These are phyloP conservation scores for Syncephalastrum monosporum DNA, from an alignment of 371 early-diverging fungal genomes.

Conservation along the genomic window DNA sequence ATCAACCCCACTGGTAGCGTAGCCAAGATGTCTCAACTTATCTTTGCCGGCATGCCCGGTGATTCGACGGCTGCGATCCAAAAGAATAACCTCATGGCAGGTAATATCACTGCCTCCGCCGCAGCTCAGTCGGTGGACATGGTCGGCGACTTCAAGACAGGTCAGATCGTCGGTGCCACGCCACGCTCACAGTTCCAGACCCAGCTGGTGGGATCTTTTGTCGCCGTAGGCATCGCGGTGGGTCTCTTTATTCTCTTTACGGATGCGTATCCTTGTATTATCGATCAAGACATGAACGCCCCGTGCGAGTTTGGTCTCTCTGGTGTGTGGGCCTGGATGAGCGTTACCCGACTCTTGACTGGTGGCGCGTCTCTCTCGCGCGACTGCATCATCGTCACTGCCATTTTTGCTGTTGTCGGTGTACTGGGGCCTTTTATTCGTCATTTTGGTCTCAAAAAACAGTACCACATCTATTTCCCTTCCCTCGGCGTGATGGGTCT, in stretches of 20 bases:
- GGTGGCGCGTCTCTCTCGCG: slow-evolving; percentile 42
- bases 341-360: slow-evolving; percentile 60
- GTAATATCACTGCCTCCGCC: slow-evolving; percentile 59
- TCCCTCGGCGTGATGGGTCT: slow-evolving; percentile 70
- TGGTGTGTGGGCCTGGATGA: slow-evolving; percentile 66
- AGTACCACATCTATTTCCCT: slow-evolving; percentile 54
- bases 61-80: slow-evolving; percentile 30
- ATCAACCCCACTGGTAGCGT: slow-evolving; percentile 65
- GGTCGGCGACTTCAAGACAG: slow-evolving; percentile 68
- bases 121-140: slow-evolving; percentile 65
- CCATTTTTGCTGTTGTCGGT: slow-evolving; percentile 48
- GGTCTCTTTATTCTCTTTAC: slow-evolving; percentile 64
- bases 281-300: slow-evolving; percentile 19
- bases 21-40: slow-evolving; percentile 62
- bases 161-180: slow-evolving; percentile 59
- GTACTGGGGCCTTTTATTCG: slow-evolving; percentile 49
- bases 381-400: slow-evolving; percentile 49
- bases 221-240: slow-evolving; percentile 55
- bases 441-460: slow-evolving; percentile 50
- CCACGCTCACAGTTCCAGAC: slow-evolving; percentile 64
- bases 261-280: slow-evolving; percentile 62
- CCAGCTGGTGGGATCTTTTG: slow-evolving; percentile 59
- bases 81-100: slow-evolving; percentile 60
- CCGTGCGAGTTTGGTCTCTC: slow-evolving; percentile 58
- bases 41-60: slow-evolving; percentile 60